Evolutionary conservation across 2,329 filamentous ascomycete species (phyloP), one percentile per base, ranked within the genome.

Genomic region (Nemania sp.): DNA sequence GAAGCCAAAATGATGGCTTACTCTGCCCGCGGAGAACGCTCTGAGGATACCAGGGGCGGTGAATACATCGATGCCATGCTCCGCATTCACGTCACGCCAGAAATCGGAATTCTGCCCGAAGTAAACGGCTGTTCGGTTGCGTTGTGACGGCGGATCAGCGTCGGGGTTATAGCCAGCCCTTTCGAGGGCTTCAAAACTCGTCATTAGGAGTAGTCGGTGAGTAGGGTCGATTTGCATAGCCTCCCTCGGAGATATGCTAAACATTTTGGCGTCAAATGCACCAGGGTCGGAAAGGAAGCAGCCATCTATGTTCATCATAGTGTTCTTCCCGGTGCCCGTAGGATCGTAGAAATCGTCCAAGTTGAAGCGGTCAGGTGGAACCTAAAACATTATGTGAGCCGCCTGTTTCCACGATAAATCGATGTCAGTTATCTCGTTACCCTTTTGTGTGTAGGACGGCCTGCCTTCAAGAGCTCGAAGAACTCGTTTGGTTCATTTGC

Each of bases 11-110:
- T 77, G 66, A 60, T 79, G 72, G 32, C 72, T 76, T 5, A 79
- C 67, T 2, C 79, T 66, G 11, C 69, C 72, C 6, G 70, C 68
- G 8, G 68, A 68, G 56, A 74, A 76, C 1, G 70, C 67, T 47
- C 64, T 49, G 41, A 68, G 59, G 10, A 66, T 32, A 13, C 68
- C 68, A 0, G 70, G 63, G 20, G 60, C 66, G 18, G 64, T 68
- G 32, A 62, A 69, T 11, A 62, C 57, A 29, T 69, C 64, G 8
- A 69, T 27, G 11, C 68, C 71, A 35, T 72, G 64, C 47, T 69
- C 71, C 2, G 67, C 68, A 15, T 67, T 70, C 1, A 77, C 81
- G 38, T 79, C 62, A 6, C 82, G 77, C 68, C 84, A 83, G 26
- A 82, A 79, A 3, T 72, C 72, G 0, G 67, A 70, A 27, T 73